Evolutionary conservation across 1,284 basidiomycete species (phyloP).

Genomic region (Tranzscheliella williamsii): DNA sequence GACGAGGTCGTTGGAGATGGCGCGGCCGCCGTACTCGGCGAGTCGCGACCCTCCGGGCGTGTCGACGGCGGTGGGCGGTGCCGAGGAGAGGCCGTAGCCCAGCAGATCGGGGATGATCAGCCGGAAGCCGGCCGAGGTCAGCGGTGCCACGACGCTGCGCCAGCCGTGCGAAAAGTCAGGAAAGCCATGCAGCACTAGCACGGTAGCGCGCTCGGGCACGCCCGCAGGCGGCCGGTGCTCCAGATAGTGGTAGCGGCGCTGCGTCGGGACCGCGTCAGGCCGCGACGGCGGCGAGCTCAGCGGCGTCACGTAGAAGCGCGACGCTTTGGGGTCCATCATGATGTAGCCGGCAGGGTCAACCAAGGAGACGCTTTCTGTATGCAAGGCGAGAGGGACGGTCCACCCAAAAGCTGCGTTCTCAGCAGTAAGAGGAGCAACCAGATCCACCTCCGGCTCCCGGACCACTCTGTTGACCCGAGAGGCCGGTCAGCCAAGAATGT

Average conservation of each 20-base stretch:
- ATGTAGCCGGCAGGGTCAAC: no score
- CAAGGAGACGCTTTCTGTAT: no score
- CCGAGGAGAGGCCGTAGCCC: slow-evolving; percentile 40
- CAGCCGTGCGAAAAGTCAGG: slow-evolving; percentile 42
- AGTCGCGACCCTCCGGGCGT: slow-evolving; percentile 14
- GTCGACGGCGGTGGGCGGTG: slow-evolving; percentile 19
- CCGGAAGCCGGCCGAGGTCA: slow-evolving; percentile 36
- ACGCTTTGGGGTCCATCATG: slow-evolving; percentile 28
- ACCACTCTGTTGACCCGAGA: no score
- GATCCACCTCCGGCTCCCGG: no score
- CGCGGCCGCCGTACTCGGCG: slow-evolving; percentile 44
- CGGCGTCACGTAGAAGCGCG: slow-evolving; percentile 46
- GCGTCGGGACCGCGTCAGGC: slow-evolving; percentile 32
- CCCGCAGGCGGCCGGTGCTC: slow-evolving; percentile 33
- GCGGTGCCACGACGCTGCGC: slow-evolving; percentile 32
- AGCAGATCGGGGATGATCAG: slow-evolving; percentile 48
- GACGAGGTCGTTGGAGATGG: slow-evolving; percentile 43
- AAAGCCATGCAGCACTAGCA: slow-evolving; percentile 51
- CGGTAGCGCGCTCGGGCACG: slow-evolving; percentile 26
- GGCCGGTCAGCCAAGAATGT: no score
- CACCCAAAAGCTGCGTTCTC: no score
- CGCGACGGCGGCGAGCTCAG: slow-evolving; percentile 28
- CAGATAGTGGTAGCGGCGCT: slow-evolving; percentile 50
- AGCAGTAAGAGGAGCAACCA: no score
- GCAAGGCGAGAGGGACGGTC: no score